These are phyloP conservation scores for Penstemon eatonii DNA, from an alignment of 257 asterid species.

Conservation along the genomic window DNA sequence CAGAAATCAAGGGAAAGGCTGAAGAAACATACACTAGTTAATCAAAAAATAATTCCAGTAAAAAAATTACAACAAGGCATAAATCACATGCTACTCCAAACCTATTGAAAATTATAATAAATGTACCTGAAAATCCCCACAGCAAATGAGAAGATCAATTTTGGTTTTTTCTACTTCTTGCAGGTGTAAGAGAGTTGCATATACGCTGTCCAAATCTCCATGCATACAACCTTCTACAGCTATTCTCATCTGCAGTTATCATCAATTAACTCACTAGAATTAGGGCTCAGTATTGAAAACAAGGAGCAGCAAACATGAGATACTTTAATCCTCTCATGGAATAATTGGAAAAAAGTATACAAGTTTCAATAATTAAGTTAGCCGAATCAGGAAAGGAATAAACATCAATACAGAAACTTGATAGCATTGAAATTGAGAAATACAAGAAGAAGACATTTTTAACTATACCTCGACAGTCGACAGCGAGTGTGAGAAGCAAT, in stretches of 20 bases:
- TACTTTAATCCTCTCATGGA: background rate
- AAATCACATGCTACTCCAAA: background rate
- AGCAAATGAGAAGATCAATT: constrained; percentile 89
- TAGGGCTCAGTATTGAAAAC: background rate
- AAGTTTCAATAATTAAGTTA: background rate
- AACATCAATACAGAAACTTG: background rate
- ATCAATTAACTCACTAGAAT: background rate
- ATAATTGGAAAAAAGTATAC: background rate
- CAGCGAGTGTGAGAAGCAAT: background rate
- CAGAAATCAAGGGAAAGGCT: constrained; percentile 4
- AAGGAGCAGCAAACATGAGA: background rate
- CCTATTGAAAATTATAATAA: background rate
- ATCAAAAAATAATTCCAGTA: background rate
- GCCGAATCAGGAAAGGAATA: background rate
- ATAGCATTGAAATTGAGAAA: background rate
- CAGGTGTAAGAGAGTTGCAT: constrained; percentile 68
- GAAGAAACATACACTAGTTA: background rate
- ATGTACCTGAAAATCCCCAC: constrained; percentile 94
- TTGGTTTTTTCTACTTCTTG: constrained; percentile 71
- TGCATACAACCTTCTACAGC: constrained; percentile 99
- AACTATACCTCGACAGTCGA: background rate
- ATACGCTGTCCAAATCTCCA: constrained; percentile 90
- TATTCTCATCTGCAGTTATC: constrained; percentile 64
- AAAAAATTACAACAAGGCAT: background rate
- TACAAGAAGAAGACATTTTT: background rate